Evolutionary conservation across 2,329 filamentous ascomycete genomes (phyloP), one percentile per base, ranked within the genome.

Genomic region (Xylariaceae sp.): DNA sequence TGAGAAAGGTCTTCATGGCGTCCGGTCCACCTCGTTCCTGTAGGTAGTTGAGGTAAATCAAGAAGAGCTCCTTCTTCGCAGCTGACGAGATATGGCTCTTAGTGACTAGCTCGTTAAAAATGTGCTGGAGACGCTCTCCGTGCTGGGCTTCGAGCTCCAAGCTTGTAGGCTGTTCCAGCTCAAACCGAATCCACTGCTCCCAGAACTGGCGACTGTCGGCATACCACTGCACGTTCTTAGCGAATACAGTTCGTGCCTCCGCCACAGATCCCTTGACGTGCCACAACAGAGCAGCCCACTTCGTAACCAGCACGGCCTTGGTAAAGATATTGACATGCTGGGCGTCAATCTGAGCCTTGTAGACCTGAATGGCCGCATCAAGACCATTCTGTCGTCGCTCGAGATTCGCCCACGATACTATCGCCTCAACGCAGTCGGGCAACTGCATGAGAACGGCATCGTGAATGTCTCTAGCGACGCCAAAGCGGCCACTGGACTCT

Each of bases 271-370:
- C 89, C 77, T 93, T 92, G 71, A 88, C 84, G 75, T 92, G 94
- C 90, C 91, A 97, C 49, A 96, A 72, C 57, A 97, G 78, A 30
- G 83, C 82, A 1, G 93, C 93, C 89, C 92, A 96, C 70, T 96
- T 90, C 0, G 89, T 89, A 47, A 95, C 89, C 35, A 97, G 80
- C 1, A 90, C 87, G 7, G 92, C 92, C 74, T 96, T 96, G 55
- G 90, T 88, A 67, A 88, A 89, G 56, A 89, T 80, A 64, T 92
- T 88, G 55, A 88, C 86, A 9, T 85, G 79, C 1, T 85, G 80
- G 1, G 85, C 84, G 65, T 92, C 88, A 64, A 97, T 88, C 64
- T 95, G 89, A 53, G 82, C 80, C 73, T 92, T 91, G 74, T 92
- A 90, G 4, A 95, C 82, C 57, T 88, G 84, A 58, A 97, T 89